Evolutionary conservation across 2,329 filamentous ascomycete genomes (phyloP).

Genomic region (Verticillium nonalfalfae): DNA sequence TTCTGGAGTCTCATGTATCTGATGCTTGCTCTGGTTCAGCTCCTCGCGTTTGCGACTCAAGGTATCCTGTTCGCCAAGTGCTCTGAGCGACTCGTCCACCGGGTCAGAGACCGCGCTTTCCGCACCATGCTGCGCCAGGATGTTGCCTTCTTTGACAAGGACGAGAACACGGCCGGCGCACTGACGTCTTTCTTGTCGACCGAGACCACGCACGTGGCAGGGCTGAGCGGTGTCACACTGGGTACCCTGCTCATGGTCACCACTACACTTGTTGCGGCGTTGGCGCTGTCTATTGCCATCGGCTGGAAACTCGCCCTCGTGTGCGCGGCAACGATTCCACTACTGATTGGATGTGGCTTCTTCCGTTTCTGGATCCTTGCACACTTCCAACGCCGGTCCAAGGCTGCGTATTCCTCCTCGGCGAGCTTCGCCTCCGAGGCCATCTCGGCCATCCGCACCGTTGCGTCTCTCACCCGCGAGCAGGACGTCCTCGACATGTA

Average conservation of each 20-base stretch:
- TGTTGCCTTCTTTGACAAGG: conserved; percentile 82
- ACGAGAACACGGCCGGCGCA: conserved; percentile 83
- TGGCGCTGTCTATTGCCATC: conserved; percentile 63
- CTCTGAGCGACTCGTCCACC: conserved; percentile 79
- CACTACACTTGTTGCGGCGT: conserved; percentile 73
- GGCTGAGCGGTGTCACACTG: conserved; percentile 80
- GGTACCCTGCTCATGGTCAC: conserved; percentile 77
- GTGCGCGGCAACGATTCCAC: conserved; percentile 69
- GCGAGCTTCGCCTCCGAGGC: conserved; percentile 90
- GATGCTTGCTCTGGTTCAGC: conserved; percentile 70
- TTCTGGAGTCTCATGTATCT: conserved; percentile 90
- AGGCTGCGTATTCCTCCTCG: conserved; percentile 71
- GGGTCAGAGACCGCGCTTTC: conserved; percentile 78
- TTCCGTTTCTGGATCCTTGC: conserved; percentile 81
- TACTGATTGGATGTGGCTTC: conserved; percentile 77
- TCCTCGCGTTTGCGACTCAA: conserved; percentile 62
- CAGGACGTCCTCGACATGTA: conserved; percentile 71
- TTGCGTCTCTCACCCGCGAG: conserved; percentile 85
- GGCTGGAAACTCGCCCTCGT: conserved; percentile 88
- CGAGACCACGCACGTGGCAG: conserved; percentile 82
- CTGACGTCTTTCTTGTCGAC: conserved; percentile 85
- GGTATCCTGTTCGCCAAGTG: conserved; percentile 75
- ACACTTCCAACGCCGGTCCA: conserved; percentile 71
- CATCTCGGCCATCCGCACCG: conserved; percentile 88
- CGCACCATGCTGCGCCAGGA: conserved; percentile 86